phyloP scores from a whole-genome alignment of 768 basidiomycete species.

The Epithele typhae region DNA sequence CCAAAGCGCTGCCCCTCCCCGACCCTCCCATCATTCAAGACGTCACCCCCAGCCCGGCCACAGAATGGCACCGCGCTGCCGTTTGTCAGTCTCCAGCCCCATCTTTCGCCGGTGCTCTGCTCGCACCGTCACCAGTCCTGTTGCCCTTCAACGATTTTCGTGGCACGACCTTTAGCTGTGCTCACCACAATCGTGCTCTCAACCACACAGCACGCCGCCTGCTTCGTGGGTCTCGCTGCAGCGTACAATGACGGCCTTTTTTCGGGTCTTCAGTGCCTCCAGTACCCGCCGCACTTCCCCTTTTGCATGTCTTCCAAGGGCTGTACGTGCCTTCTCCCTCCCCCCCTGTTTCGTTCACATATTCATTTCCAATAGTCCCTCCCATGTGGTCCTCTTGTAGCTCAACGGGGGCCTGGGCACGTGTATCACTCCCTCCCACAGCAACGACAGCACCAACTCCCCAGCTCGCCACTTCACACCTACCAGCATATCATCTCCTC shows the following conservation, averaged over 20 bases:
- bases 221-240: conserved; percentile 42
- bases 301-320: conserved; percentile 59
- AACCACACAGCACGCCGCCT: conserved; percentile 44
- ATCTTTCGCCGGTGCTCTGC: conserved; percentile 3
- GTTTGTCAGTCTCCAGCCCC: conserved; percentile 16
- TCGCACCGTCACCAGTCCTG: conserved; percentile 14
- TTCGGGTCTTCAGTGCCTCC: conserved; percentile 53
- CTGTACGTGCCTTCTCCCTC: conserved; percentile 40
- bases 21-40: too few relatives aligned
- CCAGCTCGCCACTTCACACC: conserved; percentile 66
- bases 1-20: too few relatives aligned
- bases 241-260: conserved; percentile 38
- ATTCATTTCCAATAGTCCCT: conserved; percentile 38
- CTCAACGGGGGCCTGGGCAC: conserved; percentile 54
- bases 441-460: conserved; percentile 48
- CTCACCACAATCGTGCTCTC: conserved; percentile 38
- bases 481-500: conserved; percentile 71
- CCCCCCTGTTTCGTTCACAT: conserved; percentile 4
- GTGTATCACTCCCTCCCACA: conserved; percentile 46
- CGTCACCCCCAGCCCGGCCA: too few relatives aligned
- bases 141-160: conserved; percentile 19
- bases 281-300: conserved; percentile 64
- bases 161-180: conserved; percentile 13
- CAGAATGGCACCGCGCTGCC: conserved; percentile 14
- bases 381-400: conserved; percentile 52